Conservation (phyloP, 441 rosid species). For the Daphne laureola region DNA sequence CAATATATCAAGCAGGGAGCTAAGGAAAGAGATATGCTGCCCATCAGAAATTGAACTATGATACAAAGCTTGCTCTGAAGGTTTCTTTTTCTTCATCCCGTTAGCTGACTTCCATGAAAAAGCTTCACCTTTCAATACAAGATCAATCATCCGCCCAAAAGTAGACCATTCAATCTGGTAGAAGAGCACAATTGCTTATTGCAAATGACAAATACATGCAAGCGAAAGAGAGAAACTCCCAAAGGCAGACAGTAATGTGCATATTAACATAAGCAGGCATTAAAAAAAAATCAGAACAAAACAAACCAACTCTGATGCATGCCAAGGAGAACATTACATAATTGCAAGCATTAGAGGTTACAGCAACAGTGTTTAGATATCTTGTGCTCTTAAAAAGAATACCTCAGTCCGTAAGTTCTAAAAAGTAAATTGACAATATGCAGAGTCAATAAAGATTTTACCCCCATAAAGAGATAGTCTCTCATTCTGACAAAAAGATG, state of each 20-base stretch:
- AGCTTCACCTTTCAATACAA: constrained; percentile 34
- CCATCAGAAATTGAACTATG: constrained; percentile 29
- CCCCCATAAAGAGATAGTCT: no score
- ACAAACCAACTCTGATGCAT: no score
- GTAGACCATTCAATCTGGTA: constrained; percentile 66
- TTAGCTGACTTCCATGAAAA: constrained; percentile 23
- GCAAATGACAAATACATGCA: background rate
- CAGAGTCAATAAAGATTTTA: background rate
- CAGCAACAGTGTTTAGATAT: no score
- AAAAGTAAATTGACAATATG: background rate
- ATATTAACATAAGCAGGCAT: no score
- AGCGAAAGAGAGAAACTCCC: no score
- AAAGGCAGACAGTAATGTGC: constrained; percentile 4
- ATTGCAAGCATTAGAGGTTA: no score
- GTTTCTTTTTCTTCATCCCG: constrained; percentile 62
- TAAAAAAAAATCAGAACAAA: background rate
- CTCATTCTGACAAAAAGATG: no score
- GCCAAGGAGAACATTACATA: no score
- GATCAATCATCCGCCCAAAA: constrained; percentile 46
- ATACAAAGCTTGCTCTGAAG: constrained; percentile 23
- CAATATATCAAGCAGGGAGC: constrained; percentile 79
- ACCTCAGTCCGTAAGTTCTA: background rate
- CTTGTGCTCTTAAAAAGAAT: no score
- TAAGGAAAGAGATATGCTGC: constrained; percentile 42
- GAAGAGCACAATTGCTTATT: constrained; percentile 12